Base-by-base conservation (phyloP, 495 filamentous ascomycete species). In the Penicillium paradoxum region DNA sequence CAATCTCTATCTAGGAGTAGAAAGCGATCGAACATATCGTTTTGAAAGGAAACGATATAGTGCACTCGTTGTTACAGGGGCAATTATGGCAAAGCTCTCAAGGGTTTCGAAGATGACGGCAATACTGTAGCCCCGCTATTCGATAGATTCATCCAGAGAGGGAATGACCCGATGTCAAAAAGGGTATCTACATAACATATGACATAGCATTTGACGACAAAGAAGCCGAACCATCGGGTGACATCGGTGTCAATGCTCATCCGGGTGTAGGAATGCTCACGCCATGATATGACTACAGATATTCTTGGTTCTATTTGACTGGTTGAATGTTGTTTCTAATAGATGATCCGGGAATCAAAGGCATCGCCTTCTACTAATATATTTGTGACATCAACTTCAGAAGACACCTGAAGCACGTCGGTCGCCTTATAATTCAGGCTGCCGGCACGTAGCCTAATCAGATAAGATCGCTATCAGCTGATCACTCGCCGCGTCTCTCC, bases 381-480 rank as follows among this genome's bases (percentile, higher is more conserved):
- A 32, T 32, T 27, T 27, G 25, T 27, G 25, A 8, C 25, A 27
- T n/a, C n/a, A n/a, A n/a, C n/a, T n/a, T 27, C 25, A 27, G 25
- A 27, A 27, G 3, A 27, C 25, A 3, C 25, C 8, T 3, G 25
- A 27, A 27, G 8, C 3, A 8, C 25, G 25, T 4, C 25, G 25
- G n/a, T n/a, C n/a, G n/a, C n/a, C n/a, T n/a, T n/a, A n/a, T n/a
- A 7, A 7, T 7, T 27, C 24, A 27, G 24, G 24, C n/a, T 27
- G 24, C 3, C 24, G 24, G 36, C 30, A 46, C 4, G 25, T 51
- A 27, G 36, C 19, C 6, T 9, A 29, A 51, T 51, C 49, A 51
- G 49, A 51, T 51, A 43, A 51, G 49, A 51, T 51, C 11, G 47
- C 36, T 15, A 51, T 51, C 49, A 51, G 49, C 38, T 51, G 39